These are phyloP conservation scores for Phytophthora meadii DNA, from an alignment of 352 stramenopile genomes.

Conservation along the genomic window DNA sequence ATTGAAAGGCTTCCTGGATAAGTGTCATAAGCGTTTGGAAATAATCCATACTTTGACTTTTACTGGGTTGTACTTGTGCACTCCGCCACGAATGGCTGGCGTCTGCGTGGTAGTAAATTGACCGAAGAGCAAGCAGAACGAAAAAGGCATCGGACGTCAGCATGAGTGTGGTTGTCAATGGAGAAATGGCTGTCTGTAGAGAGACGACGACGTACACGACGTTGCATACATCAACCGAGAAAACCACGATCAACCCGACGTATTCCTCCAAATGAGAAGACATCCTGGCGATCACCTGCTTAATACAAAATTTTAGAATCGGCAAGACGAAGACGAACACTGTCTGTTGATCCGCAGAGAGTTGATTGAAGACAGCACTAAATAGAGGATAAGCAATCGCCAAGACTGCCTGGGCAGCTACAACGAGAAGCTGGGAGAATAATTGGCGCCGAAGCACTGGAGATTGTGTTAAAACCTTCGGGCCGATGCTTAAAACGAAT, in stretches of 20 bases:
- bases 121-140: conserved; percentile 2
- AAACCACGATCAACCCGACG: conserved; percentile 23
- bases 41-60: neutral
- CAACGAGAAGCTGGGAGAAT: neutral
- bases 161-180: conserved; percentile 13
- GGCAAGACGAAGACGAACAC: neutral
- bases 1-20: conserved; percentile 14
- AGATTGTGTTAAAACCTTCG: neutral
- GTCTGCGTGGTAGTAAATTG: conserved; percentile 16
- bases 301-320: conserved; percentile 13
- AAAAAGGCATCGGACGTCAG: conserved; percentile 27
- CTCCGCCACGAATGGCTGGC: neutral
- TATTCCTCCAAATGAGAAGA: conserved; percentile 25
- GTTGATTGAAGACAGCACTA: conserved; percentile 7
- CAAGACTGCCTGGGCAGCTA: conserved; percentile 13
- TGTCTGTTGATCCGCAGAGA: neutral
- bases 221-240: conserved; percentile 43
- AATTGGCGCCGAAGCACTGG: conserved; percentile 9
- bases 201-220: conserved; percentile 29
- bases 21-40: neutral
- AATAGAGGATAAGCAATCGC: conserved; percentile 22
- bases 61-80: neutral
- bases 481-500: conserved; percentile 15
- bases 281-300: conserved; percentile 21
- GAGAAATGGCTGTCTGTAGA: conserved; percentile 32